Percentiles rank a stretch among this genome's conserved stretches.
These are phyloP conservation scores for Ceratocystiopsis sp. DNA, from an alignment of 2,329 filamentous ascomycete genomes.

Conservation along the genomic window DNA sequence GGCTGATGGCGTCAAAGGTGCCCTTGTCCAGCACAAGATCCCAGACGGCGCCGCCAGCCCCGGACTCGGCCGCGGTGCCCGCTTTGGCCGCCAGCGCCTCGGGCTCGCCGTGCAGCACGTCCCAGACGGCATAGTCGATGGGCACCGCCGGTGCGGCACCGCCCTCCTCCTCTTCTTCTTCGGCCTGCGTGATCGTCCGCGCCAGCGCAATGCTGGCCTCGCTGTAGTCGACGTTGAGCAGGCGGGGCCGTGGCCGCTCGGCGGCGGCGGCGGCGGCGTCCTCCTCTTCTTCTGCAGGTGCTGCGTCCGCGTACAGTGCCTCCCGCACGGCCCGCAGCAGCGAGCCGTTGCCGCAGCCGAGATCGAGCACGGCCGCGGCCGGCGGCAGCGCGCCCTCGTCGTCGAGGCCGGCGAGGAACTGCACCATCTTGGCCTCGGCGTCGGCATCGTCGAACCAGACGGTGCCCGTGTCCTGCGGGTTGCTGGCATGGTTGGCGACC, in stretches of 20 bases:
- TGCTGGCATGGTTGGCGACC: slow-evolving; percentile 50
- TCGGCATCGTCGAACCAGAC: slow-evolving; percentile 93
- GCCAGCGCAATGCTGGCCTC: slow-evolving; percentile 58
- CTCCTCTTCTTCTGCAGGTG: slow-evolving; percentile 28
- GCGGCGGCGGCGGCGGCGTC: not conserved
- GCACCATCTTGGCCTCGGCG: slow-evolving; percentile 65
- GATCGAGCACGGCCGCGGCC: slow-evolving; percentile 51
- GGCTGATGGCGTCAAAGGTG: slow-evolving; percentile 85
- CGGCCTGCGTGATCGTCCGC: slow-evolving; percentile 33
- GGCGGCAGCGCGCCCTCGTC: slow-evolving; percentile 14
- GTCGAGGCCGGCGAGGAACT: slow-evolving; percentile 35
- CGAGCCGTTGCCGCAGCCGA: slow-evolving; percentile 89
- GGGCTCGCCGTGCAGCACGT: slow-evolving; percentile 32
- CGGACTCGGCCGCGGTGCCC: slow-evolving; percentile 14
- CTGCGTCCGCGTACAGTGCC: slow-evolving; percentile 17
- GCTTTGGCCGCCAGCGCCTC: not conserved
- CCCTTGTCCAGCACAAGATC: slow-evolving; percentile 95
- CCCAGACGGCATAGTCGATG: slow-evolving; percentile 40
- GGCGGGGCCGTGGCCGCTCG: slow-evolving; percentile 49
- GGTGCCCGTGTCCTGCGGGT: slow-evolving; percentile 68
- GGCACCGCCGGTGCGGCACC: not conserved
- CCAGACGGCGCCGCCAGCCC: slow-evolving; percentile 37
- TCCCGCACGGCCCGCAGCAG: slow-evolving; percentile 69
- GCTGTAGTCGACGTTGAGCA: slow-evolving; percentile 86
- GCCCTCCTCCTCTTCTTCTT: slow-evolving; percentile 10